These are phyloP conservation scores for Diplodia seriata DNA, from an alignment of 2,329 filamentous ascomycete species.

Conservation along the genomic window DNA sequence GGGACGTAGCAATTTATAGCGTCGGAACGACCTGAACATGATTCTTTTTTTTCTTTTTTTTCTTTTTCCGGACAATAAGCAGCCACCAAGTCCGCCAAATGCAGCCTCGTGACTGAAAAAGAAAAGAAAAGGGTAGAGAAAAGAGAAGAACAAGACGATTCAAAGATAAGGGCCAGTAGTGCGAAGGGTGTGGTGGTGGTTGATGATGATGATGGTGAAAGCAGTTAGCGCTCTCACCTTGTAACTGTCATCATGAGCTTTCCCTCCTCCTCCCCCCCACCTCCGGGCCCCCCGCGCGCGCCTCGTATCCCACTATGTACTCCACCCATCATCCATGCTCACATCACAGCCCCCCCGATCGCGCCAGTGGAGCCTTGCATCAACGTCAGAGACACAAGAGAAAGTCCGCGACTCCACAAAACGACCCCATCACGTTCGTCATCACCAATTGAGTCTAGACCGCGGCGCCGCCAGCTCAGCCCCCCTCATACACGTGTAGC, in stretches of 20 bases:
- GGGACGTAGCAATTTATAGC: too few relatives aligned
- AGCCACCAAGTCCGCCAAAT: not conserved
- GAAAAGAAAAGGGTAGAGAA: not conserved
- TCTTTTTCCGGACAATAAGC: not conserved
- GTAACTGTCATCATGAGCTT: too few relatives aligned
- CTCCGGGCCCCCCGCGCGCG: too few relatives aligned
- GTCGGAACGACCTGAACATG: not conserved
- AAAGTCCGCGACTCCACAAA: not conserved
- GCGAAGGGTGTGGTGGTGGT: too few relatives aligned
- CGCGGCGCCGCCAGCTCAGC: not conserved
- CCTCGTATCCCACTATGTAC: not conserved
- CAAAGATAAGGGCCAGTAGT: not conserved
- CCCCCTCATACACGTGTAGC: not conserved
- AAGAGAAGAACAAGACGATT: not conserved
- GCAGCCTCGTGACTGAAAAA: not conserved
- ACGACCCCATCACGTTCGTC: not conserved
- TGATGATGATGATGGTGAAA: not conserved
- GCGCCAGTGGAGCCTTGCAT: not conserved
- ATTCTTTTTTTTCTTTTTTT: not conserved
- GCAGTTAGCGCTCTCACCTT: not conserved
- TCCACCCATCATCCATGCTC: too few relatives aligned
- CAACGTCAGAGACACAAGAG: constrained; percentile 11
- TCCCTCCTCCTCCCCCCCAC: too few relatives aligned
- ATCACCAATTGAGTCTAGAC: not conserved
- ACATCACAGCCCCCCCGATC: not conserved